phyloP scores from a whole-genome alignment of 108 stramenopile genomes.

The Fragilariopsis cylindrus region DNA sequence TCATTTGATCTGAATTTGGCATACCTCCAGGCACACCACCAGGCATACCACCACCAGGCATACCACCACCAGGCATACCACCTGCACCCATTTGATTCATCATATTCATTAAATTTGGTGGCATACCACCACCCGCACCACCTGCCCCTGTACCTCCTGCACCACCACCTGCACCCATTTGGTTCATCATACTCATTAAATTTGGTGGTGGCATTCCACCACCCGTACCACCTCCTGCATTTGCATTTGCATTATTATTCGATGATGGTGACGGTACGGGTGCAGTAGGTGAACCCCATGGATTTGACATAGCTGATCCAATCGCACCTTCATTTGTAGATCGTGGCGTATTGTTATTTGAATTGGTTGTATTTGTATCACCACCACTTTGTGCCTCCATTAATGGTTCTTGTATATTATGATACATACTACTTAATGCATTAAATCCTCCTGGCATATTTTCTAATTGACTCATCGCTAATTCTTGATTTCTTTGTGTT shows the following conservation, averaged over 20 bases:
- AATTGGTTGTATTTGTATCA: too few relatives aligned
- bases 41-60: neutral
- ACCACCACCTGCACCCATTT: neutral
- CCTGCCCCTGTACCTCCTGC: slow-evolving; percentile 50
- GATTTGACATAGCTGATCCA: slow-evolving; percentile 93
- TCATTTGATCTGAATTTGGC: slow-evolving; percentile 47
- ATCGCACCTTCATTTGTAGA: slow-evolving; percentile 50
- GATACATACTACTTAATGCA: slow-evolving; percentile 94
- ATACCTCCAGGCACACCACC: neutral
- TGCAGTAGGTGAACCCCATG: slow-evolving; percentile 62
- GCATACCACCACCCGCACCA: neutral
- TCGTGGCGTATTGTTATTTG: neutral
- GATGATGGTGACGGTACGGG: neutral
- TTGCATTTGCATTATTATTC: neutral
- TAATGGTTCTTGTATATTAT: slow-evolving; percentile 93
- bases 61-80: neutral
- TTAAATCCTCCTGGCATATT: slow-evolving; percentile 94
- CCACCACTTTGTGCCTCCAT: slow-evolving; percentile 78
- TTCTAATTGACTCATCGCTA: slow-evolving; percentile 94
- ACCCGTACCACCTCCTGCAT: neutral
- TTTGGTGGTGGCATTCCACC: neutral
- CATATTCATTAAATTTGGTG: neutral
- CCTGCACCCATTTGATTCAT: neutral
- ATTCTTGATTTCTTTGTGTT: slow-evolving; percentile 92
- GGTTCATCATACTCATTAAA: neutral